phyloP scores from a whole-genome alignment of 768 basidiomycete genomes.

The Amanita jacksonii region DNA sequence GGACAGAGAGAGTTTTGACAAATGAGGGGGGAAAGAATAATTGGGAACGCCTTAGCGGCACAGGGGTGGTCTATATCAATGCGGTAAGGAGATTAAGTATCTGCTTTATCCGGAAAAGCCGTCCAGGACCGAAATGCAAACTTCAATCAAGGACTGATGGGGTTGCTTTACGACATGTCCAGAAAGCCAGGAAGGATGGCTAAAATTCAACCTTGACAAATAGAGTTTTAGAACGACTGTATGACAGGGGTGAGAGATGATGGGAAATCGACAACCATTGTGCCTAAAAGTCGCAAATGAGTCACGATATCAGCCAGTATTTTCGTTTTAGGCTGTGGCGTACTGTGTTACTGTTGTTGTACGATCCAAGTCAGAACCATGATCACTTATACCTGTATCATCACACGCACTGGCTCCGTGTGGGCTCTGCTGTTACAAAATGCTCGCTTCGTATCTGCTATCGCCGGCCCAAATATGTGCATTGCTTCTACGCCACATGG shows the following conservation, averaged over 20 bases:
- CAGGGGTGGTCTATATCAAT: constrained; percentile 7
- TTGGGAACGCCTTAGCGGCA: constrained; percentile 7
- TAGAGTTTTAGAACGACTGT: constrained; percentile 41
- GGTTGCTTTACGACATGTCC: constrained; percentile 31
- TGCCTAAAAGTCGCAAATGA: constrained; percentile 22
- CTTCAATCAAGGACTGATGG: constrained; percentile 31
- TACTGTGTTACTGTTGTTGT: too few species aligned
- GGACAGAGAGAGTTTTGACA: constrained; percentile 8
- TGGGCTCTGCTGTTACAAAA: too few species aligned
- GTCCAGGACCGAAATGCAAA: constrained; percentile 19
- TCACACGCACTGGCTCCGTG: too few species aligned
- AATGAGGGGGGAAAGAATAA: constrained; percentile 12
- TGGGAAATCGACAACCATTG: constrained; percentile 24
- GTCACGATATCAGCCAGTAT: too few species aligned
- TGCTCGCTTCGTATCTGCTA: too few species aligned
- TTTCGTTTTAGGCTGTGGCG: too few species aligned
- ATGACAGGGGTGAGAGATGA: constrained; percentile 24
- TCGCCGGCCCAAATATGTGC: too few species aligned
- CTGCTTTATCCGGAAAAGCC: constrained; percentile 25
- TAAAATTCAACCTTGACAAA: constrained; percentile 25
- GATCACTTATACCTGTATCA: too few species aligned
- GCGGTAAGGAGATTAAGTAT: constrained; percentile 14
- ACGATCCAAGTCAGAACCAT: too few species aligned
- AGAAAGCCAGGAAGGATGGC: constrained; percentile 17
- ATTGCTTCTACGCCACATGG: too few species aligned